Conservation (phyloP, 75 land plant genomes). For the Azolla pinnata region DNA sequence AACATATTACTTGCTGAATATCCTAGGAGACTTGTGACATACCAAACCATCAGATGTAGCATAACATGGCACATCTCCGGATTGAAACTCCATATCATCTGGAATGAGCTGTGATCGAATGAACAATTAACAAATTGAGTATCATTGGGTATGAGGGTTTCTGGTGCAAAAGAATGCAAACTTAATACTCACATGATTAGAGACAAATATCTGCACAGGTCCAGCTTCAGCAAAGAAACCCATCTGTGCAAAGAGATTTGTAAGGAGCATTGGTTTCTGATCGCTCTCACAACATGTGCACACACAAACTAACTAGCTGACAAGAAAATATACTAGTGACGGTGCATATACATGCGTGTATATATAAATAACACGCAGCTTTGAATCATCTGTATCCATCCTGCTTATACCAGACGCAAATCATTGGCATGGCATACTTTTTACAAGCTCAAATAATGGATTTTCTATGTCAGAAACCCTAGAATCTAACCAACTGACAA, state of each 20-base stretch:
- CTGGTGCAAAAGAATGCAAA: not conserved
- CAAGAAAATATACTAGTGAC: too few species aligned
- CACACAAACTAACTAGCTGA: too few species aligned
- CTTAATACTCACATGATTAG: conserved; percentile 72
- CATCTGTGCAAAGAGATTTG: conserved; percentile 56
- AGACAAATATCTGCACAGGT: conserved; percentile 98
- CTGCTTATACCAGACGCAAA: too few species aligned
- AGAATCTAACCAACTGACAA: too few species aligned
- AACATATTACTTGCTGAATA: too few species aligned
- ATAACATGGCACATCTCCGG: conserved; percentile 90
- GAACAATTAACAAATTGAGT: not conserved
- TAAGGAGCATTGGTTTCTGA: too few species aligned
- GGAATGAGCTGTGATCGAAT: conserved; percentile 66
- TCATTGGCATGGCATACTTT: too few species aligned
- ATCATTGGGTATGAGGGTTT: not conserved
- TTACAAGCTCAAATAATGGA: too few species aligned
- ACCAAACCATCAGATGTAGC: conserved; percentile 97
- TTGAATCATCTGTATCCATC: too few species aligned
- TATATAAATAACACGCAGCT: too few species aligned
- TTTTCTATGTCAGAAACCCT: too few species aligned
- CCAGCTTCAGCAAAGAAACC: conserved; percentile 99
- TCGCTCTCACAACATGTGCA: not conserved
- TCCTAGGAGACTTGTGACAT: conserved; percentile 14
- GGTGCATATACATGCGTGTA: too few species aligned
- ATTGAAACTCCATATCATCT: conserved; percentile 98